Conservation (phyloP, 306 rosid species). For the Vigna mungo region DNA sequence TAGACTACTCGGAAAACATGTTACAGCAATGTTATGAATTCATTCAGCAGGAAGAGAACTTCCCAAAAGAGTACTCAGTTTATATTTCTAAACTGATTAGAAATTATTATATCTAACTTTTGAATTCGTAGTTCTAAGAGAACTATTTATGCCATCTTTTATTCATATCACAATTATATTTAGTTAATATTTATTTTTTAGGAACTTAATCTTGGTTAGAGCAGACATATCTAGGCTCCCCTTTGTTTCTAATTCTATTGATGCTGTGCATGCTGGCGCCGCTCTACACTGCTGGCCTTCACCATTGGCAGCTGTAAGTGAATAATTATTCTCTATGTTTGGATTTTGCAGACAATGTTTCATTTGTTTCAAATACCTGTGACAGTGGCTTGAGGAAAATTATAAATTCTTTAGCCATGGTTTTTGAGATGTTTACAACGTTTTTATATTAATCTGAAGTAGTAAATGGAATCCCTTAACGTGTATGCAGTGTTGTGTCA, state of each 20-base stretch:
- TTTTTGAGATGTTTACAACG: constrained; percentile 19
- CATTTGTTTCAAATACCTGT: constrained; percentile 33
- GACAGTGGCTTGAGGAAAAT: constrained; percentile 25
- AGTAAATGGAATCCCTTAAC: constrained; percentile 25
- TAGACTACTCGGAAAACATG: constrained; percentile 97
- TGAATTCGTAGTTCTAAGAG: constrained; percentile 4
- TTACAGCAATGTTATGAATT: constrained; percentile 80
- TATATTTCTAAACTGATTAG: constrained; percentile 35
- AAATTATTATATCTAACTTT: constrained; percentile 29
- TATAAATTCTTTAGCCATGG: constrained; percentile 35
- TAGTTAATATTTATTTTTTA: constrained; percentile 42
- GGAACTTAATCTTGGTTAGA: constrained; percentile 78
- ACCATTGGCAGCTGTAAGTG: constrained; percentile 82
- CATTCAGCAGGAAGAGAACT: constrained; percentile 77
- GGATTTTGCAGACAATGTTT: constrained; percentile 33
- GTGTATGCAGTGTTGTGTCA: constrained; percentile 17
- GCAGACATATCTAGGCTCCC: constrained; percentile 96
- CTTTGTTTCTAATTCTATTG: constrained; percentile 82
- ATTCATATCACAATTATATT: constrained; percentile 28
- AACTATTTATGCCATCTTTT: constrained; percentile 21
- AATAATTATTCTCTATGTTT: constrained; percentile 27
- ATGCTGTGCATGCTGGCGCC: constrained; percentile 96
- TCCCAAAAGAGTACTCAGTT: constrained; percentile 74
- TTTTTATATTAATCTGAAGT: background rate
- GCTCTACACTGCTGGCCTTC: constrained; percentile 99